phyloP scores from a whole-genome alignment of 2,329 filamentous ascomycete genomes.

The Fusarium poae region DNA sequence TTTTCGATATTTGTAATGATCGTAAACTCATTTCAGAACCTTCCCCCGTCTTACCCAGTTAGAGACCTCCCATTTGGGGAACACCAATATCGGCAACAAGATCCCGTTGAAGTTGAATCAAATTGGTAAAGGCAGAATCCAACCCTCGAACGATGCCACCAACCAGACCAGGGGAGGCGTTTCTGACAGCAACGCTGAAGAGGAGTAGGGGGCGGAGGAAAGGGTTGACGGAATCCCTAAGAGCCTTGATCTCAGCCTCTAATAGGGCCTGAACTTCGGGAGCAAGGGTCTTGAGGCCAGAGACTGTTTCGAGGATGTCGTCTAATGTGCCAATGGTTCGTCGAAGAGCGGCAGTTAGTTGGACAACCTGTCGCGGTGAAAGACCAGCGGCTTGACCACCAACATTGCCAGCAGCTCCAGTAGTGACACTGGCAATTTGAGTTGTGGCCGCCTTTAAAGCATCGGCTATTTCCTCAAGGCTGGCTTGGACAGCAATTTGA shows the following conservation, averaged over 20 bases:
- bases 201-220: conserved; percentile 12
- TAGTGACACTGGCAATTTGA: conserved; percentile 23
- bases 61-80: accelerated
- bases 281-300: conserved; percentile 11
- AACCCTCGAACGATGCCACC: conserved; percentile 6
- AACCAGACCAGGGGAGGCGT: neutral
- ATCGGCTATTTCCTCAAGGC: conserved; percentile 1
- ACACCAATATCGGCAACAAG: neutral
- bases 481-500: conserved; percentile 4
- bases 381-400: neutral
- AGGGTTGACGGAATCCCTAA: conserved; percentile 7
- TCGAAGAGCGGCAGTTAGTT: neutral
- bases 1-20: conserved; percentile 1
- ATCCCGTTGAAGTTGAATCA: neutral
- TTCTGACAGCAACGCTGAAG: conserved; percentile 8
- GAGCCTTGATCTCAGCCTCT: conserved; percentile 8
- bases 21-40: neutral
- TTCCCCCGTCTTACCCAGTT: neutral
- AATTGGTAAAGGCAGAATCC: neutral
- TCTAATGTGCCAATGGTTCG: neutral
- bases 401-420: conserved; percentile 24
- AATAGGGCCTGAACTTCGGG: conserved; percentile 1
- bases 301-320: neutral
- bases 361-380: conserved; percentile 1
- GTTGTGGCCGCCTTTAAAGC: conserved; percentile 4